Conservation (phyloP, 768 basidiomycete genomes). For the Rhodosporidiobolus odoratus region DNA sequence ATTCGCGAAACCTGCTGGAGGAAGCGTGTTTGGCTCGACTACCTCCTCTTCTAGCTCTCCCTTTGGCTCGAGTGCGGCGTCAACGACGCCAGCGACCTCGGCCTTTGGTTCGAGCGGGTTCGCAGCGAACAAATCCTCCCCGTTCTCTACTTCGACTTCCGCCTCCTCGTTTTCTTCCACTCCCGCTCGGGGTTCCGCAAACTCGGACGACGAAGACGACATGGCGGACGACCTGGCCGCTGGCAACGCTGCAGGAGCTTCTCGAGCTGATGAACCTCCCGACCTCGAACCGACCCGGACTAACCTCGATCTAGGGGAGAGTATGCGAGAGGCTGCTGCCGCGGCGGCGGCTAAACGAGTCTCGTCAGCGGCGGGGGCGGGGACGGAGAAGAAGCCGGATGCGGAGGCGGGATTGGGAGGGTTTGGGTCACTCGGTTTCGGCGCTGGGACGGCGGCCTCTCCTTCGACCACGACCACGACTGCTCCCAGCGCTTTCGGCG, state of each 20-base stretch:
- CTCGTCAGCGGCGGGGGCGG: not conserved
- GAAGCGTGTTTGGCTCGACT: slow-evolving; percentile 9
- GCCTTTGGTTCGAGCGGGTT: slow-evolving; percentile 5
- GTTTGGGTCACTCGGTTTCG: slow-evolving; percentile 26
- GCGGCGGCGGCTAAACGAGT: not conserved
- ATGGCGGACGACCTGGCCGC: not conserved
- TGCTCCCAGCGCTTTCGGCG: slow-evolving; percentile 2
- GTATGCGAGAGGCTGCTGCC: slow-evolving; percentile 14
- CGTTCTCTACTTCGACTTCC: not conserved
- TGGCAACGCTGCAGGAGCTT: not conserved
- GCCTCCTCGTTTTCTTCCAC: not conserved
- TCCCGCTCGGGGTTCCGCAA: not conserved
- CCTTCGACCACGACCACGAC: not conserved
- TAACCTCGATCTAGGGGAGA: slow-evolving; percentile 21
- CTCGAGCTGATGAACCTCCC: slow-evolving; percentile 34
- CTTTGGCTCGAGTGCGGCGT: no score
- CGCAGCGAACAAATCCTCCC: not conserved
- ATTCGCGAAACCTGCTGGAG: not conserved
- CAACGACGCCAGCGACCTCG: no score
- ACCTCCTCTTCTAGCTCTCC: no score
- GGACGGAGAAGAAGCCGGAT: not conserved
- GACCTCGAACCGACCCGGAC: slow-evolving; percentile 33
- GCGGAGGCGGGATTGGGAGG: not conserved
- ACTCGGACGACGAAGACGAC: slow-evolving; percentile 25
- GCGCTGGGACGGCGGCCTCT: not conserved